Evolutionary conservation across 345 rosid species (phyloP), one percentile per base, ranked within the genome.

Genomic region (Syzygium grande): DNA sequence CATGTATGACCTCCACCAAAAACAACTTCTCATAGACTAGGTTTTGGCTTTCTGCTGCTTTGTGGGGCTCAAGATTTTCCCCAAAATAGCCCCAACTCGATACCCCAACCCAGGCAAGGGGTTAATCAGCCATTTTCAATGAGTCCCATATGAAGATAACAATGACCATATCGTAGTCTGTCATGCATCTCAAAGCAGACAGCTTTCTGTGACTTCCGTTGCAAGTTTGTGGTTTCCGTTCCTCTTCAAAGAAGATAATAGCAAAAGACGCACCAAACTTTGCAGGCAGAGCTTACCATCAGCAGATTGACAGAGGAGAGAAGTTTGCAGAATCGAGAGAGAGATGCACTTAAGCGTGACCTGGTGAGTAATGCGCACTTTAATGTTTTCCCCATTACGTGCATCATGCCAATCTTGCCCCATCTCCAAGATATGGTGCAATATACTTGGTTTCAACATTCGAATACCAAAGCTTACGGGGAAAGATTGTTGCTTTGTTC

Each of bases 251-350:
- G 80, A 73, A 73, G 80, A 73, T 17, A 73, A 38, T 41, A 73
- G 46, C 12, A 21, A 52, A 80, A 63, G 51, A 56, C 3, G 19
- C n/a, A 84, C 29, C 65, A 4, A 22, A 1, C 34, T 85, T 88
- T 90, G 68, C 91, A 93, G 96, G 95, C 96, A 85, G 94, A 92
- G 52, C 88, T 49, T 77, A 90, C 88, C 41, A 92, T 93, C 41
- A 61, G 29, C 61, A 88, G 89, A 89, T 89, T 94, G 86, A 89
- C 84, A 22, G 92, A 92, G 77, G 96, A 92, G 88, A 92, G 88
- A 46, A 91, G 78, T 55, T 80, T 30, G 86, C 88, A 85, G 23
- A 63, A 58, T 56, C 86, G 22, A 85, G 94, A 93, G 88, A 93
- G 88, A 88, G 90, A 93, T 46, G 86, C 30, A 65, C 92, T 92